Base-by-base conservation (phyloP, 441 rosid genomes). In the Adansonia madagascariensis region DNA sequence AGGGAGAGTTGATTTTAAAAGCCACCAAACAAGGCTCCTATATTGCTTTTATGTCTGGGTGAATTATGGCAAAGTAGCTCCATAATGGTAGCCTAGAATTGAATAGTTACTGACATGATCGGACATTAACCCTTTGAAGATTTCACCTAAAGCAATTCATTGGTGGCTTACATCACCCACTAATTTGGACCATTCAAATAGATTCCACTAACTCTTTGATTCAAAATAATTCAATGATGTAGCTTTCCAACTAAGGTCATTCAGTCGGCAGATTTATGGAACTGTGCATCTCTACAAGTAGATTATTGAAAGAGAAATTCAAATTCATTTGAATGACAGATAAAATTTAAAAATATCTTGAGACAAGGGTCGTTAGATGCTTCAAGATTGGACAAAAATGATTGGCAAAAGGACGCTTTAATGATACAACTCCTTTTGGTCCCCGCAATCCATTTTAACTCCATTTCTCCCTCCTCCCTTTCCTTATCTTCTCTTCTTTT, bases 361-460 rank as follows among this genome's bases (percentile, higher is more conserved):
- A 70, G 83, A 80, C 75, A 82, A 6, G 41, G 84, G 59, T 75
- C n/a, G 84, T 78, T 82, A 50, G 85, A 85, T 81, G 88, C 83
- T 82, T 80, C 76, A 81, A 65, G 80, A 73, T 66, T 82, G 89
- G 83, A 79, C 84, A 79, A 80, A 78, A 85, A 86, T 84, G 85
- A 86, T 84, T 49, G 87, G 44, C 75, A 74, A 68, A 74, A 70
- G 84, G 84, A 74, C 83, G 82, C 86, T 83, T 69, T 81, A 81
- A 85, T 87, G 76, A 85, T 79, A 62, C 72, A 69, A 80, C 68
- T 59, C 63, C 86, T 77, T 86, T 83, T 74, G 80, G 78, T 73
- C 79, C 77, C 87, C 63, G 64, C 87, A 63, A 77, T 77, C 80
- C 62, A 75, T 78, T 67, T 74, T 82, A 11, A 80, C 77, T 81